Evolutionary conservation across 2,329 filamentous ascomycete genomes (phyloP), one percentile per base, ranked within the genome.

Genomic region (Fusarium cicatricum): DNA sequence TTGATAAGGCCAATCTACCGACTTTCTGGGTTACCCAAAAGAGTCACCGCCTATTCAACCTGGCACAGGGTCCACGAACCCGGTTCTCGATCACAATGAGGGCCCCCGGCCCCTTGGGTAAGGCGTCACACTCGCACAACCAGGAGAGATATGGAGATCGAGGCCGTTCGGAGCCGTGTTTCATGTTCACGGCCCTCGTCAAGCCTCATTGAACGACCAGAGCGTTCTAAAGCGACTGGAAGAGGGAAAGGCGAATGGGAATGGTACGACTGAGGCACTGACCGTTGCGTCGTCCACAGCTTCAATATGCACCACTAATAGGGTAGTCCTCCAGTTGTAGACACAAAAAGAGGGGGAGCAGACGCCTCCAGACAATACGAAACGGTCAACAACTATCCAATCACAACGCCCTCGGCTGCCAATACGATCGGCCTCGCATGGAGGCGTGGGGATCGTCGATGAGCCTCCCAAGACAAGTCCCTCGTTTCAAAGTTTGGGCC

Each of bases 1-100:
- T 68, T 55, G 48, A 41, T 34, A 40, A 26, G 29, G n/a, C 44
- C 55, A 55, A 64, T 46, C 67, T 67, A 64, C 65, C 65, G 59
- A 58, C 51, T 61, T 58, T 40, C 51, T 52, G 48, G 60, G 26
- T 41, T 49, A 4, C 51, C 36, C 23, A 46, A 52, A 57, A 33
- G 33, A 43, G 46, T 47, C 64, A 62, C 52, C 46, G 47, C 54
- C 41, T 41, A 32, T 34, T 34, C 44, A 65, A 54, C 49, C 52
- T 68, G 52, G 47, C 47, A 67, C 60, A 59, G 52, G 55, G 49
- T 26, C 33, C 53, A 32, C 45, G 46, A 42, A 21, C 16, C 40
- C 51, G 47, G 55, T 47, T 63, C 51, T 55, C 46, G 58, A 55
- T 52, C 51, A 38, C 28, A 15, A 14, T 29, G 29, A 38, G 28